Conservation (phyloP, 257 asterid genomes). For the Solanum tarijense region DNA sequence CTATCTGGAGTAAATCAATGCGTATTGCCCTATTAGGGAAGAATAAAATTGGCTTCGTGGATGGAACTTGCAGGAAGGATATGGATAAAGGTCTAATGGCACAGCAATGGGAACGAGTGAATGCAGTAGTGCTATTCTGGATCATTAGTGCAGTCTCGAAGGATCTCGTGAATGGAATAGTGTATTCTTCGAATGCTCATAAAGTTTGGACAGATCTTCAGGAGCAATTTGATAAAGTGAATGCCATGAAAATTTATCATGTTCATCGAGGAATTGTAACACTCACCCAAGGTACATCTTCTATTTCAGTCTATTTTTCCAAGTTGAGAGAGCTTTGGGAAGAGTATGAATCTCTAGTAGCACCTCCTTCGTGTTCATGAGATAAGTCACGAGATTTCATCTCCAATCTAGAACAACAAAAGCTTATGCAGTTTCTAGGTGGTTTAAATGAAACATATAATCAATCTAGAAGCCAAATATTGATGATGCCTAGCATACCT, state of each 20-base stretch:
- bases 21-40: no score
- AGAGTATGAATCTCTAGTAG: neutral
- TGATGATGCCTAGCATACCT: no score
- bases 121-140: neutral
- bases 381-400: neutral
- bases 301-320: no score
- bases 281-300: neutral
- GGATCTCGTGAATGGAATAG: neutral
- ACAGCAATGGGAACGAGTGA: neutral
- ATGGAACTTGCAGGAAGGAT: neutral
- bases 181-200: neutral
- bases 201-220: neutral
- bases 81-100: neutral
- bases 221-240: neutral
- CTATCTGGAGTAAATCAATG: no score
- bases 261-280: neutral
- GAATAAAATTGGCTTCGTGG: no score
- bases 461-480: no score
- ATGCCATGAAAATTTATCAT: no score
- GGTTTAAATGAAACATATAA: no score
- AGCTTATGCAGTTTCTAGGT: neutral
- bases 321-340: neutral
- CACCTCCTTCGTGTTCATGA: neutral
- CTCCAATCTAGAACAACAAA: neutral
- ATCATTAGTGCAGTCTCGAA: neutral